These are phyloP conservation scores for Aspergillus fijiensis DNA, from an alignment of 2,329 filamentous ascomycete species.

Conservation along the genomic window DNA sequence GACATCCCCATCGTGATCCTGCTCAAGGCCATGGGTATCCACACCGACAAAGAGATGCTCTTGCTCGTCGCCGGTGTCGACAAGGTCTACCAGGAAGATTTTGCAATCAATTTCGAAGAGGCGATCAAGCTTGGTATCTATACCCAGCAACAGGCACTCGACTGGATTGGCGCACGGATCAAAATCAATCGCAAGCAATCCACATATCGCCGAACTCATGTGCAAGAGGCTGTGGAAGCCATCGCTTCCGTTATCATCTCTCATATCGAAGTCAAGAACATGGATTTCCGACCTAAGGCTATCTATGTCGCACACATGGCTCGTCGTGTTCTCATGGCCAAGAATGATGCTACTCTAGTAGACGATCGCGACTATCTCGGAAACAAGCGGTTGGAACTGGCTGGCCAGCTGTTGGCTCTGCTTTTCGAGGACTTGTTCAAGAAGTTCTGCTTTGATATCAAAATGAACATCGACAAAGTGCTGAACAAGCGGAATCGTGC, in stretches of 20 bases:
- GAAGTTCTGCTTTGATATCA: constrained; percentile 84
- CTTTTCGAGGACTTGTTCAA: constrained; percentile 99
- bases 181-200: constrained; percentile 74
- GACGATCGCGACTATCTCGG: constrained; percentile 98
- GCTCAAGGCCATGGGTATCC: constrained; percentile 87
- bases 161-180: constrained; percentile 83
- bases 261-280: constrained; percentile 84
- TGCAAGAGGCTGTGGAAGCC: constrained; percentile 89
- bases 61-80: constrained; percentile 86
- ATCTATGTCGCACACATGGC: constrained; percentile 97
- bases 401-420: constrained; percentile 87
- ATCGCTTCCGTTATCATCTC: constrained; percentile 91
- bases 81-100: constrained; percentile 87
- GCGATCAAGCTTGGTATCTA: constrained; percentile 78
- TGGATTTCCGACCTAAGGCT: constrained; percentile 96
- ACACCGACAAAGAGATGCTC: constrained; percentile 93
- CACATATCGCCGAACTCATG: constrained; percentile 70
- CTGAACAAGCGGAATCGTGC: constrained; percentile 90
- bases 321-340: constrained; percentile 90
- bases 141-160: constrained; percentile 92
- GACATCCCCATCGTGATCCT: constrained; percentile 93
- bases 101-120: constrained; percentile 92
- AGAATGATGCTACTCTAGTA: constrained; percentile 82
- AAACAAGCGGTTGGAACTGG: constrained; percentile 93
- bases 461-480: constrained; percentile 91